A percentile compares a stretch with the other conserved stretches of the same genome.
Evolutionary conservation across 208 protist species (phyloP).

Genomic region (Borovskyia barvae): DNA sequence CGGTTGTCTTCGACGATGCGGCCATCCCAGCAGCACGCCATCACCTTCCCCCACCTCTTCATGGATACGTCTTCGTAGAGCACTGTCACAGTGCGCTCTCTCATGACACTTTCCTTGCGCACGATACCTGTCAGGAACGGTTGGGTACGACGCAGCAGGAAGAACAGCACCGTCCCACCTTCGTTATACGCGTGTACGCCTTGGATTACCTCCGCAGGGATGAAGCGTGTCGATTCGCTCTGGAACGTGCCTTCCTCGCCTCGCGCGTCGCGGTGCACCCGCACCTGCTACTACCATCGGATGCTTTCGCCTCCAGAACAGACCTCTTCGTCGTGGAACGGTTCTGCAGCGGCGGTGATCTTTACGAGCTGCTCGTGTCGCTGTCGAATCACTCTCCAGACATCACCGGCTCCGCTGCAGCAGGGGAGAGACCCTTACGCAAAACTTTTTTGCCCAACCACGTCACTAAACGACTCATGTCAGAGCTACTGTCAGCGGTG

Average conservation of each 20-base stretch:
- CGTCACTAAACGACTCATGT: constrained; percentile 35
- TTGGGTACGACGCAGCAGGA: neutral
- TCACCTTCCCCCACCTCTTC: constrained; percentile 36
- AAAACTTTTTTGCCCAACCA: constrained; percentile 11
- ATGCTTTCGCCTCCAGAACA: constrained; percentile 43
- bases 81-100: constrained; percentile 43
- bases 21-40: constrained; percentile 20
- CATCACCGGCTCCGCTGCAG: neutral
- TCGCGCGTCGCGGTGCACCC: constrained; percentile 37
- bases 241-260: constrained; percentile 64
- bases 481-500: constrained; percentile 54
- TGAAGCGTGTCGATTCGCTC: constrained; percentile 36
- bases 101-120: constrained; percentile 65
- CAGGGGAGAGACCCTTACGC: no score
- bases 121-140: neutral
- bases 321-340: constrained; percentile 63
- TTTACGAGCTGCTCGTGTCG: constrained; percentile 47
- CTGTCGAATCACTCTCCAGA: constrained; percentile 3
- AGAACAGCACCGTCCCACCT: no score
- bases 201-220: constrained; percentile 49
- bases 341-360: constrained; percentile 57
- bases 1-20: no score
- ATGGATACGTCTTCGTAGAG: constrained; percentile 50
- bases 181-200: constrained; percentile 65
- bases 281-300: constrained; percentile 31